Conservation (phyloP, 2,329 filamentous ascomycete species). For the Lecanoromycetidae sp. region DNA sequence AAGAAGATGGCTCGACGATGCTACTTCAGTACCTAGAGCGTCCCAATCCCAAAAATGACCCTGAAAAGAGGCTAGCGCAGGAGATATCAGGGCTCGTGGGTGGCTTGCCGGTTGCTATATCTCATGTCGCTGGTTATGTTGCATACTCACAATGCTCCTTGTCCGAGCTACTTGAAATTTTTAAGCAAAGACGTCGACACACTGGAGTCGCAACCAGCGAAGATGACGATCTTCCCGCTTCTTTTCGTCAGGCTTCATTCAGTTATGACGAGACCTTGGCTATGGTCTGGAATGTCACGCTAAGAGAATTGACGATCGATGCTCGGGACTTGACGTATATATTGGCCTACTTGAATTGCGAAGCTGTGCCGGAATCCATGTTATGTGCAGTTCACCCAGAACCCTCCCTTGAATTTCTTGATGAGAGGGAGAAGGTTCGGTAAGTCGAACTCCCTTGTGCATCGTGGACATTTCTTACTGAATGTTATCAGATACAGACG, state of each 20-base stretch:
- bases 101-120: conserved; percentile 1
- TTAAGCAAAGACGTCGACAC: conserved; percentile 8
- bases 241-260: conserved; percentile 4
- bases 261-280: conserved; percentile 7
- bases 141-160: not conserved
- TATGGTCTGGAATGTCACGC: conserved; percentile 6
- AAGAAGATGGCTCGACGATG: not conserved
- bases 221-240: conserved; percentile 5
- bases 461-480: not conserved
- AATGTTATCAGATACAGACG: not conserved
- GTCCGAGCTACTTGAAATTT: not conserved
- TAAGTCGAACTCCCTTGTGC: not conserved
- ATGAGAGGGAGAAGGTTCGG: conserved; percentile 3
- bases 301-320: conserved; percentile 7
- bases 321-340: conserved; percentile 4
- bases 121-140: not conserved
- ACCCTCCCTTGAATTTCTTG: conserved; percentile 4
- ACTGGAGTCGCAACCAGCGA: conserved; percentile 2
- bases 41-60: not conserved
- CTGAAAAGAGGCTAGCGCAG: not conserved
- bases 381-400: conserved; percentile 3
- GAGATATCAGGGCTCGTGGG: conserved; percentile 1
- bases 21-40: conserved; percentile 6
- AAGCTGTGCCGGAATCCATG: conserved; percentile 1
- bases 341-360: conserved; percentile 5